Conservation (phyloP, 148 eudicot species). For the Dysphania ambrosioides region DNA sequence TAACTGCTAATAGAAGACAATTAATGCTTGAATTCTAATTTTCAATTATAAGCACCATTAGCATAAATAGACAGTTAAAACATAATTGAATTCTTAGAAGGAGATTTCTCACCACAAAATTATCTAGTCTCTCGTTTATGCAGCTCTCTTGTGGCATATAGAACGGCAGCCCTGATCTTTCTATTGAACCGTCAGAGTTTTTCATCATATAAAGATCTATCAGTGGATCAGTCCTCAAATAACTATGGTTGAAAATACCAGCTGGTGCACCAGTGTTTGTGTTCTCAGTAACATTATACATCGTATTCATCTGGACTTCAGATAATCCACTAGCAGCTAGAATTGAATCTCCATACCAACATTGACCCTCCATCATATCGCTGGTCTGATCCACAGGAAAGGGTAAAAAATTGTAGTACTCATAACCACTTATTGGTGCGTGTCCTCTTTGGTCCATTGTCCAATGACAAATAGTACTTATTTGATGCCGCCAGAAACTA, state of each 20-base stretch:
- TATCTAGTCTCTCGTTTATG: constrained; percentile 5
- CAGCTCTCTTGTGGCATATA: constrained; percentile 7
- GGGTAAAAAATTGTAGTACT: background rate
- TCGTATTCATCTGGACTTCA: constrained; percentile 12
- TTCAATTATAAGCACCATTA: background rate
- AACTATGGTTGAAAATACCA: background rate
- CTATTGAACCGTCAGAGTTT: constrained; percentile 1
- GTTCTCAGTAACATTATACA: constrained; percentile 3
- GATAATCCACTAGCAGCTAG: constrained; percentile 3
- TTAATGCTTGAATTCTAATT: background rate
- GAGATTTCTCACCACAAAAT: constrained; percentile 8
- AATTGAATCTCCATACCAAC: background rate
- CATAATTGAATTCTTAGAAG: background rate
- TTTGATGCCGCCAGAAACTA: background rate
- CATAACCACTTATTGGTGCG: background rate
- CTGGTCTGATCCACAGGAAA: background rate
- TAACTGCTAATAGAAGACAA: constrained; percentile 2
- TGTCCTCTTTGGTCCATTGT: constrained; percentile 10
- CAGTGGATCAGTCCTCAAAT: background rate
- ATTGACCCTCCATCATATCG: constrained; percentile 15
- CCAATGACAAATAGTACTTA: background rate
- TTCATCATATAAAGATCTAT: background rate
- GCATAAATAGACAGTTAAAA: background rate
- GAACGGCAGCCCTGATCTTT: constrained; percentile 10
- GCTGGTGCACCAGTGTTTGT: background rate